These are phyloP conservation scores for Dipsacomyces acuminosporus DNA, from an alignment of 371 early-diverging fungal genomes.

Conservation along the genomic window DNA sequence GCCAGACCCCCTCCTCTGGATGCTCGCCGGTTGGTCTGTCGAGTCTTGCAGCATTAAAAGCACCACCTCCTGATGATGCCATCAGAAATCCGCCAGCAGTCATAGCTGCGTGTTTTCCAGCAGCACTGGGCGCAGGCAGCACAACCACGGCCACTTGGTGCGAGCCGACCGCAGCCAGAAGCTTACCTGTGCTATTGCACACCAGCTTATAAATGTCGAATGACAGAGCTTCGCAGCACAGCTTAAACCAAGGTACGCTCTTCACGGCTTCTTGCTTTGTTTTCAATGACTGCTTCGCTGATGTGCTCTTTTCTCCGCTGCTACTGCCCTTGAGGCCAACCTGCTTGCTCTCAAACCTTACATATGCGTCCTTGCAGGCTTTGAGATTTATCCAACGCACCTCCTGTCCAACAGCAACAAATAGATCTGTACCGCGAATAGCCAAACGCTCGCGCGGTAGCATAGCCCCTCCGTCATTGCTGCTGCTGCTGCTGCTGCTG, in stretches of 20 bases:
- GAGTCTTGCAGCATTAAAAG: constrained; percentile 25
- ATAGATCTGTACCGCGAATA: constrained; percentile 37
- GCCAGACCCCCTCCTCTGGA: constrained; percentile 14
- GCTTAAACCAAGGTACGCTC: constrained; percentile 31
- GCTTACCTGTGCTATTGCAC: constrained; percentile 27
- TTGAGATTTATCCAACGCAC: constrained; percentile 43
- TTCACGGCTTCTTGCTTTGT: constrained; percentile 22
- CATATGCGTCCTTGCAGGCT: constrained; percentile 43
- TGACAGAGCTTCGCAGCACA: constrained; percentile 31
- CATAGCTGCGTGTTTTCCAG: not conserved
- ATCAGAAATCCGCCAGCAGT: too few species aligned
- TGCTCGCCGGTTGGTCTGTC: constrained; percentile 6
- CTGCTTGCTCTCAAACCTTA: constrained; percentile 27
- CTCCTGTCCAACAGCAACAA: constrained; percentile 39
- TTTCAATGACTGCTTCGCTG: constrained; percentile 1
- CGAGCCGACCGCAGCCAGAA: constrained; percentile 28
- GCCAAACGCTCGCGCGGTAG: constrained; percentile 23
- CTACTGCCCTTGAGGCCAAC: constrained; percentile 10
- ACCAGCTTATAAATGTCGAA: constrained; percentile 31
- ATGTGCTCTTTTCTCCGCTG: not conserved
- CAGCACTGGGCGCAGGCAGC: constrained; percentile 23
- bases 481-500: not conserved
- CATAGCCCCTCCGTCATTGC: not conserved
- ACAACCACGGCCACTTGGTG: constrained; percentile 37
- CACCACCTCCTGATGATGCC: constrained; percentile 9